Evolutionary conservation across 768 basidiomycete genomes (phyloP), one percentile per base, ranked within the genome.

Genomic region (Hericium alpestre): DNA sequence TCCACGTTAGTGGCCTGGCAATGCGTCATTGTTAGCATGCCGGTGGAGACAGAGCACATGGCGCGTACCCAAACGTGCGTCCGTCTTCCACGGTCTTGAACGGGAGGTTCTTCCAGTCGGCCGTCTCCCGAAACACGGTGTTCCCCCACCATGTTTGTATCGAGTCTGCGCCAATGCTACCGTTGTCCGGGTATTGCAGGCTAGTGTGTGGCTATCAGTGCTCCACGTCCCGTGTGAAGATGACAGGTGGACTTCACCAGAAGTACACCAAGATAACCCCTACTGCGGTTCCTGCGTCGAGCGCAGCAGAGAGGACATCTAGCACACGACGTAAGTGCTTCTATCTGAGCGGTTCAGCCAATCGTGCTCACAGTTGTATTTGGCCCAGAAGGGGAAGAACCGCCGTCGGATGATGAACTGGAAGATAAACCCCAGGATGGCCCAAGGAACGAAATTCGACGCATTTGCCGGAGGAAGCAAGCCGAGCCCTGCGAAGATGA

Each of bases 11-110:
- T 51, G 49, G 49, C 9, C 49, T 51, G 49, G 6, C 25, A 37
- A n/a, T 51, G 10, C 9, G 4, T 27, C 12, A n/a, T 8, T 16
- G 49, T 25, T 22, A 51, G 23, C 9, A 10, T 2, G 23, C 20
- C 6, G 16, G 25, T 16, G 43, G 13, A 23, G 20, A 22, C 1
- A 37, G 25, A 98, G 68, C 95, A 98, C 67, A 38, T 23, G 10
- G 22, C 38, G 60, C 67, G 55, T 40, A 69, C 69, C 70, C 70
- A 50, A 72, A 71, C 1, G 58, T 53, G n/a, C 54, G 60, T 9
- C 64, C 66, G 1, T 58, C 57, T 1, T 62, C 43, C 23, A 70
- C 56, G 3, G 57, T 53, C 23, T 55, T 56, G 27, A 69, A 59
- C 12, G 70, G 63, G 37, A 63, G 53, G n/a, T 60, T 63, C 7